Conservation (phyloP, 805 yeast genomes). For the Wickerhamiella sergipiensis region DNA sequence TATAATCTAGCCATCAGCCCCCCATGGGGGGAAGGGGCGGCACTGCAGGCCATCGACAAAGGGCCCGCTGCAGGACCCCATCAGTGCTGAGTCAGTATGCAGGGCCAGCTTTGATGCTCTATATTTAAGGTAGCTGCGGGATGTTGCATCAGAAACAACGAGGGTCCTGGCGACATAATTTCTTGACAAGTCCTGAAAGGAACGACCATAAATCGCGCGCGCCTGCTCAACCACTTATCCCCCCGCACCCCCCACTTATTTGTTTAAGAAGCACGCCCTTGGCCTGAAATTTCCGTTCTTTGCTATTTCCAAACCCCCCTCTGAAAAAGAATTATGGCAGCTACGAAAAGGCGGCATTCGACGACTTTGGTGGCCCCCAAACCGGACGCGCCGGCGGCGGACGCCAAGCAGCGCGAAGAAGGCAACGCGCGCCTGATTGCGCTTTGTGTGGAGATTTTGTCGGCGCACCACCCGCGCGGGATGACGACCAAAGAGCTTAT, state of each 20-base stretch:
- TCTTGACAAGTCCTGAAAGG: background rate
- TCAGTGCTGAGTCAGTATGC: background rate
- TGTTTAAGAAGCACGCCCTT: too few relatives aligned
- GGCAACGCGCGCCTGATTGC: conserved; percentile 14
- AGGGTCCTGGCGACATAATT: background rate
- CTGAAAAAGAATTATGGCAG: conserved; percentile 1
- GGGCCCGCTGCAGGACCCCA: background rate
- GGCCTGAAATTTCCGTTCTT: background rate
- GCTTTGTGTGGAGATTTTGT: conserved; percentile 17
- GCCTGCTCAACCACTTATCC: too few relatives aligned
- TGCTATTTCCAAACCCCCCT: background rate
- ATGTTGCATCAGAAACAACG: background rate
- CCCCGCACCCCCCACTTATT: too few relatives aligned
- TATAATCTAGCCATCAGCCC: too few relatives aligned
- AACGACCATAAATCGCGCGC: too few relatives aligned
- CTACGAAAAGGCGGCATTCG: background rate
- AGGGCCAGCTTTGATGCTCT: background rate
- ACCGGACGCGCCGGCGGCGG: conserved; percentile 1
- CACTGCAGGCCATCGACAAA: background rate
- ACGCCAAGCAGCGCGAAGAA: background rate
- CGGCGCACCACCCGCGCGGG: conserved; percentile 15
- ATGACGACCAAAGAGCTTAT: conserved; percentile 22
- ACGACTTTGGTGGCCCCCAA: background rate
- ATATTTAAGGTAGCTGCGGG: background rate
- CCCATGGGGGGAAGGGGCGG: too few relatives aligned